Evolutionary conservation across 2,329 filamentous ascomycete genomes (phyloP), one percentile per base, ranked within the genome.

Genomic region (Stemphylium vesicarium): DNA sequence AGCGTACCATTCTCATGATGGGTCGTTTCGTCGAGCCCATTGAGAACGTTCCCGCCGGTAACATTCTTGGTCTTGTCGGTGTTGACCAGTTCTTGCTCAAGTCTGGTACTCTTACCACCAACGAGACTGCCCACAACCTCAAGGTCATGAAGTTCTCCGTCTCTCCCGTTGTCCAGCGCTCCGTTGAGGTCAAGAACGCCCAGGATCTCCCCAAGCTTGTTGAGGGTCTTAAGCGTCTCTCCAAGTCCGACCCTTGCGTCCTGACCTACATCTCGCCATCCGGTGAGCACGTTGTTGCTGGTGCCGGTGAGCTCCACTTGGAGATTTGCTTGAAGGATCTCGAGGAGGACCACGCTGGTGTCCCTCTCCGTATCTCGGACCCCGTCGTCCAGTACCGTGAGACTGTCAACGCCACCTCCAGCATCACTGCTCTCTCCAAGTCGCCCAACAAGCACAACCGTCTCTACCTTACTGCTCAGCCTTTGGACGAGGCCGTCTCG

Each of bases 121-220:
- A 86, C 78, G 95, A 99, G 71, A 96, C 92, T 67, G 94, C 95
- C 79, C 95, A 99, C 90, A 99, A 99, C 89, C 84, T 99, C 76
- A 98, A 98, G 90, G 95, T 99, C 84, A 99, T 99, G 95, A 98
- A 97, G 87, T 99, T 99, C 90, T 99, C 95, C 77, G 95, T 99
- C 79, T 98, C 95, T 59, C 95, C 95, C 74, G 95, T 99, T 83
- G 95, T 99, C 69, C 94, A 90, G 84, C 94, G 94, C 72, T 96
- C 95, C 81, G 95, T 99, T 76, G 92, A 97, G 84, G 94, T 97
- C 85, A 98, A 98, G 92, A 99, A 99, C 84, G 95, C 95, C 76
- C 92, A 96, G 84, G 95, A 99, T 86, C 88, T 99, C 65, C 95
- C 95, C 81, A 99, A 99, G 89, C 89, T 99, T 59, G 95, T 99